These are phyloP conservation scores for Aegle marmelos DNA, from an alignment of 345 rosid species.

Conservation along the genomic window DNA sequence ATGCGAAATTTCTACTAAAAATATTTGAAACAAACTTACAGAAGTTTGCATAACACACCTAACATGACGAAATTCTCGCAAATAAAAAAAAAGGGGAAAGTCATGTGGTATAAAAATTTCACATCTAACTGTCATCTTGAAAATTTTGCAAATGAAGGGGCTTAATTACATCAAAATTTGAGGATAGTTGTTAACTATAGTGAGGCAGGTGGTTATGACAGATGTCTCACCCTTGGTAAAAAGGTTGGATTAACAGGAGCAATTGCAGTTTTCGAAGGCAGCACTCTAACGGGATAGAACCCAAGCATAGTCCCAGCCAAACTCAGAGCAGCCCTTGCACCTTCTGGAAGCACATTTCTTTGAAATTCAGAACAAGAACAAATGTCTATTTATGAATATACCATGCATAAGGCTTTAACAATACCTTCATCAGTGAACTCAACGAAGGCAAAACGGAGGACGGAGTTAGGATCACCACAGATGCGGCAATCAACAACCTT, in stretches of 20 bases:
- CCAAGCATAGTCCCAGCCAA: slow-evolving; percentile 93
- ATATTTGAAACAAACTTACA: neutral
- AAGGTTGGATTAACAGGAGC: slow-evolving; percentile 99
- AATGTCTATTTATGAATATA: neutral
- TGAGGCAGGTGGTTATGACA: neutral
- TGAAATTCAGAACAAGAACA: slow-evolving; percentile 13
- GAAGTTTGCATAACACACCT: neutral
- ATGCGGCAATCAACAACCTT: slow-evolving; percentile 90
- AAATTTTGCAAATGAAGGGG: neutral
- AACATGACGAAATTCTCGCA: neutral
- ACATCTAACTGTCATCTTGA: neutral
- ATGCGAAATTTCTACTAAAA: neutral
- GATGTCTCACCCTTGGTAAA: slow-evolving; percentile 75
- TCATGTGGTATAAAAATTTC: neutral
- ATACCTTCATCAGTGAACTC: slow-evolving; percentile 97
- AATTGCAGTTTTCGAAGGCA: slow-evolving; percentile 98
- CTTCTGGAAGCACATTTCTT: slow-evolving; percentile 51
- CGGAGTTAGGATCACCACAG: slow-evolving; percentile 92
- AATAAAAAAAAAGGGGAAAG: neutral
- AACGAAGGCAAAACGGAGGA: slow-evolving; percentile 91
- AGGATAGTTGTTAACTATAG: neutral
- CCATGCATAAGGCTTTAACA: slow-evolving; percentile 17
- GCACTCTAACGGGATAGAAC: slow-evolving; percentile 84
- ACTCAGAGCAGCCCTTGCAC: slow-evolving; percentile 82
- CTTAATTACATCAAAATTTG: neutral